phyloP scores from a whole-genome alignment of 2,329 filamentous ascomycete species.

The Fusarium setosum region DNA sequence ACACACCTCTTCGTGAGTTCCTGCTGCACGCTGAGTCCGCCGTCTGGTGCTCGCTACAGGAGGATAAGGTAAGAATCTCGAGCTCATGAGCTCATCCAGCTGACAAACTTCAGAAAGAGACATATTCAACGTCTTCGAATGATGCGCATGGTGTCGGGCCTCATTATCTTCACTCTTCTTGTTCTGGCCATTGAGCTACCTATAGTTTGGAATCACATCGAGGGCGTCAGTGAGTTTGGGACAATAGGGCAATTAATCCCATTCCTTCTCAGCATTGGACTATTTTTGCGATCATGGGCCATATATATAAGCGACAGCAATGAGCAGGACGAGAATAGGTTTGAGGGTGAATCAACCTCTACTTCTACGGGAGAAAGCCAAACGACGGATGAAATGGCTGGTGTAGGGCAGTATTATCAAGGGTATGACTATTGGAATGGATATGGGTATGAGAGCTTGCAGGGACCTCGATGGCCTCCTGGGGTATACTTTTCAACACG shows the following conservation, averaged over 20 bases:
- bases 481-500: constrained; percentile 22
- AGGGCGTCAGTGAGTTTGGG: constrained; percentile 37
- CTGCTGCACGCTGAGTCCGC: constrained; percentile 35
- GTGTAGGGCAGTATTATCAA: neutral
- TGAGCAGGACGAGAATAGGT: neutral
- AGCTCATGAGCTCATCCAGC: neutral
- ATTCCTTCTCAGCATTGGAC: constrained; percentile 45
- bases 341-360: neutral
- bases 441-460: neutral
- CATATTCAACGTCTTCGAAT: constrained; percentile 38
- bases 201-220: constrained; percentile 48
- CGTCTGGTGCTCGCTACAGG: constrained; percentile 25
- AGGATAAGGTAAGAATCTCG: constrained; percentile 33
- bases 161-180: constrained; percentile 44
- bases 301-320: constrained; percentile 24
- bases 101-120: constrained; percentile 20
- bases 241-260: constrained; percentile 47
- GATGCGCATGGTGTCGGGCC: constrained; percentile 28
- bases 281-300: constrained; percentile 42
- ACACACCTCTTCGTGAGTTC: constrained; percentile 39
- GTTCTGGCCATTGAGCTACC: constrained; percentile 48
- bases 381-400: neutral
- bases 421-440: neutral
- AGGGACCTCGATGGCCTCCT: constrained; percentile 20
- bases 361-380: neutral